Percentiles rank a stretch among this genome's conserved stretches.
phyloP scores from a whole-genome alignment of 164 flowering plant genomes.

The Warburgia ugandensis region DNA sequence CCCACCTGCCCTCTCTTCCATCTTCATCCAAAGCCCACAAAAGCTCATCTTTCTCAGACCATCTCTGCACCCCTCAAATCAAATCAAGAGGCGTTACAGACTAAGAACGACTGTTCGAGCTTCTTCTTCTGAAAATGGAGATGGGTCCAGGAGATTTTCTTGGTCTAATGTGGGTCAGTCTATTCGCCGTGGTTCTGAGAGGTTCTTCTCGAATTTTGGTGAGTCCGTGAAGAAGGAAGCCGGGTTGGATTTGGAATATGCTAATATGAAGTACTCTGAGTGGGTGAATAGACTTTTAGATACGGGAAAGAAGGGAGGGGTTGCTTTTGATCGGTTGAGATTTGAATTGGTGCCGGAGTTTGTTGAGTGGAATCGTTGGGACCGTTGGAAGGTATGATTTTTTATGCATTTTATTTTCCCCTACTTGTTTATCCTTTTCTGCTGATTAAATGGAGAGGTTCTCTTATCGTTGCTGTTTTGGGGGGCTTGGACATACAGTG shows the following conservation, averaged over 20 bases:
- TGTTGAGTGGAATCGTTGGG: slow-evolving; percentile 67
- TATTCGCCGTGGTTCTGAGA: slow-evolving; percentile 44
- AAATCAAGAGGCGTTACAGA: slow-evolving; percentile 20
- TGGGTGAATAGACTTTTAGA: slow-evolving; percentile 25
- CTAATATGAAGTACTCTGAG: slow-evolving; percentile 25
- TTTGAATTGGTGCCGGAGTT: slow-evolving; percentile 46
- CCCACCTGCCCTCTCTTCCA: slow-evolving; percentile 19
- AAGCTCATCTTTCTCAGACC: slow-evolving; percentile 12
- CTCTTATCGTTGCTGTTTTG: not conserved
- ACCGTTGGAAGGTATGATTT: slow-evolving; percentile 69
- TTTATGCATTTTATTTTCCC: not conserved
- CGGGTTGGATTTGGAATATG: slow-evolving; percentile 51
- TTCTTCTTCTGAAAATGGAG: slow-evolving; percentile 28
- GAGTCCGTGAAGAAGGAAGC: slow-evolving; percentile 65
- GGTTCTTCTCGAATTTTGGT: slow-evolving; percentile 40
- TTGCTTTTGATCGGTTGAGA: slow-evolving; percentile 34
- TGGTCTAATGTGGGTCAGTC: slow-evolving; percentile 39
- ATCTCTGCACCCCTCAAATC: slow-evolving; percentile 9
- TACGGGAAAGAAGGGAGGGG: slow-evolving; percentile 24
- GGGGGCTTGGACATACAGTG: too few relatives aligned
- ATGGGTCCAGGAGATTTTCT: slow-evolving; percentile 35
- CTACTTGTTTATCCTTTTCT: not conserved
- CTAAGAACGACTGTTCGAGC: slow-evolving; percentile 21
- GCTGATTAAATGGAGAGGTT: too few relatives aligned
- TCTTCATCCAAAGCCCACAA: slow-evolving; percentile 7